Conservation (phyloP, 1,284 basidiomycete genomes). For the Malassezia psittaci region DNA sequence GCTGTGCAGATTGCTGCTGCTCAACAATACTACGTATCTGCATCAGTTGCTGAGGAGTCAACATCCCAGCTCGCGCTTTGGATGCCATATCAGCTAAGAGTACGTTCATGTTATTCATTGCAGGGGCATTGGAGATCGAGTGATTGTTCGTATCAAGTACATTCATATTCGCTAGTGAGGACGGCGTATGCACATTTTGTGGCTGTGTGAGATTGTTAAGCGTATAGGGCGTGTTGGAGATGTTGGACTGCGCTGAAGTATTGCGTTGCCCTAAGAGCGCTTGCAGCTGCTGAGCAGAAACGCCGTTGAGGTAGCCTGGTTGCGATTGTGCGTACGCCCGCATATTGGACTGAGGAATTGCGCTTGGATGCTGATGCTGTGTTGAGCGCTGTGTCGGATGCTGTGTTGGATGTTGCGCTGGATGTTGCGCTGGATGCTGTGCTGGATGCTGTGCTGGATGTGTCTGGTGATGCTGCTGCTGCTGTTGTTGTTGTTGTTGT, state of each 20-base stretch:
- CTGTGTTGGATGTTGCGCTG: constrained; percentile 15
- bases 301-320: constrained; percentile 13
- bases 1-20: constrained; percentile 10
- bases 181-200: neutral
- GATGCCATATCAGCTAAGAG: constrained; percentile 8
- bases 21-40: constrained; percentile 29
- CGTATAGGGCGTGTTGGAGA: neutral
- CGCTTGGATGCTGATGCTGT: constrained; percentile 14
- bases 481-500: constrained; percentile 19
- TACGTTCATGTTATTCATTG: neutral
- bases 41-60: constrained; percentile 27
- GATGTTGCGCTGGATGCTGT: neutral
- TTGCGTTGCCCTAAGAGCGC: constrained; percentile 12
- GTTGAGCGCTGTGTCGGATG: constrained; percentile 20
- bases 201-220: neutral
- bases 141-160: neutral
- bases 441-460: neutral
- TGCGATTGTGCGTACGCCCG: constrained; percentile 15
- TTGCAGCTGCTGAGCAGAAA: constrained; percentile 17
- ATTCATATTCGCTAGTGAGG: neutral
- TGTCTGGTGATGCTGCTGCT: constrained; percentile 12
- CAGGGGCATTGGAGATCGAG: neutral
- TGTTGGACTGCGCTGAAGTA: neutral
- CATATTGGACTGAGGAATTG: neutral
- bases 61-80: constrained; percentile 23